These are phyloP conservation scores for Clavispora phyllophila DNA, from an alignment of 805 yeast species.

Conservation along the genomic window DNA sequence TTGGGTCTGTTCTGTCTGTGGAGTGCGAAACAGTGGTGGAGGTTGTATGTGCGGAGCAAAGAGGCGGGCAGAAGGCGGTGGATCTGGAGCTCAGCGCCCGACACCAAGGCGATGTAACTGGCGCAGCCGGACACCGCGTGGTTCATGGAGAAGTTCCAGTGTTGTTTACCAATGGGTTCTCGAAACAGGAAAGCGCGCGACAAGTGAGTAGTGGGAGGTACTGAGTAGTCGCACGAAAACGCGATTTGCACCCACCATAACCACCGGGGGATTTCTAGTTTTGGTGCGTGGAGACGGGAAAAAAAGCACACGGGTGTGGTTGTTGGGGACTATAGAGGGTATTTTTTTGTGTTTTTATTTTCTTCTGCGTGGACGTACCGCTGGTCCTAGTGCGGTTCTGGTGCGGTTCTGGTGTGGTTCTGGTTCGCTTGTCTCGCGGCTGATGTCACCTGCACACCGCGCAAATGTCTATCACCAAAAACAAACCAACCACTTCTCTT, in stretches of 20 bases:
- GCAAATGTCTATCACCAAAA: background rate
- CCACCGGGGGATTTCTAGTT: too few species aligned
- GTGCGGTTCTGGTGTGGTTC: background rate
- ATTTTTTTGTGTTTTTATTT: too few species aligned
- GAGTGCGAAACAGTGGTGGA: background rate
- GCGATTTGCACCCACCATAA: too few species aligned
- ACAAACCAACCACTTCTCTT: background rate
- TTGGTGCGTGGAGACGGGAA: too few species aligned
- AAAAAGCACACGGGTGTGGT: too few species aligned
- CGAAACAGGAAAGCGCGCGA: background rate
- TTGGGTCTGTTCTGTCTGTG: background rate
- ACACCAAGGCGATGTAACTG: conserved; percentile 2
- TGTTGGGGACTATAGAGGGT: too few species aligned
- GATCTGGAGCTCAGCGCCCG: conserved; percentile 1
- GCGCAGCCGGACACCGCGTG: conserved; percentile 4
- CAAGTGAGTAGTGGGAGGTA: too few species aligned
- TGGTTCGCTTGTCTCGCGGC: too few species aligned
- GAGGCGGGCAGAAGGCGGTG: background rate
- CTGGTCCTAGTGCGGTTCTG: too few species aligned
- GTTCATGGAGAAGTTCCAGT: background rate
- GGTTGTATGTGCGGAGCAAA: background rate
- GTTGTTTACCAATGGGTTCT: background rate
- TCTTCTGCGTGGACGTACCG: too few species aligned
- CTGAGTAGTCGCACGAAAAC: too few species aligned
- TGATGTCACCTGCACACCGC: background rate